phyloP scores from a whole-genome alignment of 192 early-diverging fungal species.

The Entomortierella beljakovae region DNA sequence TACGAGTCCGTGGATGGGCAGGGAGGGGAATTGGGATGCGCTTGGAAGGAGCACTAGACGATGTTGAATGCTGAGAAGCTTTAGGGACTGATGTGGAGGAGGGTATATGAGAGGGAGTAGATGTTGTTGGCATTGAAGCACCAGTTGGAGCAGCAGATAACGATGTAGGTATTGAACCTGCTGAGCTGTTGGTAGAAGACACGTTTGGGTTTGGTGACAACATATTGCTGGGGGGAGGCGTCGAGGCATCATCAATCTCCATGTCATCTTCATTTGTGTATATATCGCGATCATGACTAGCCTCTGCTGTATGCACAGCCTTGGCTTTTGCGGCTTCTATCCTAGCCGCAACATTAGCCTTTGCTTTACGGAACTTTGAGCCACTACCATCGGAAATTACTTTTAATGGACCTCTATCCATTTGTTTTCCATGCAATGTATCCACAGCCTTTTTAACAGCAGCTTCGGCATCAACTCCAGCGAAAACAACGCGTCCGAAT shows the following conservation, averaged over 20 bases:
- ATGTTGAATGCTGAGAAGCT: slow-evolving; percentile 1
- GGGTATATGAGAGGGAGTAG: slow-evolving; percentile 13
- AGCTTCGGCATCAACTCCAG: slow-evolving; percentile 45
- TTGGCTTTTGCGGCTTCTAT: slow-evolving; percentile 48
- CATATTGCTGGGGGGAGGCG: slow-evolving; percentile 45
- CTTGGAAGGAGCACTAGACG: slow-evolving; percentile 7
- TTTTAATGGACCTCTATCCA: slow-evolving; percentile 52
- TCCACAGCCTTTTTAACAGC: slow-evolving; percentile 62
- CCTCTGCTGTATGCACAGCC: slow-evolving; percentile 32
- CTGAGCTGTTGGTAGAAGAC: slow-evolving; percentile 1
- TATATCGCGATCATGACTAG: slow-evolving; percentile 34
- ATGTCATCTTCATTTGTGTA: slow-evolving; percentile 57
- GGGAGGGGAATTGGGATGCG: slow-evolving; percentile 45
- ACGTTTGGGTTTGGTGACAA: slow-evolving; percentile 22
- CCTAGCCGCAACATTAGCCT: slow-evolving; percentile 42
- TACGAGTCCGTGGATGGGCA: slow-evolving; percentile 38
- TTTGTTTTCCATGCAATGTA: slow-evolving; percentile 59
- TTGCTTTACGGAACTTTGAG: slow-evolving; percentile 42
- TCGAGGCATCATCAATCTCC: slow-evolving; percentile 59
- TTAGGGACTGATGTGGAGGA: slow-evolving; percentile 14
- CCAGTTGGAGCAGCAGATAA: slow-evolving; percentile 6
- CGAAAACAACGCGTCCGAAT: slow-evolving; percentile 61
- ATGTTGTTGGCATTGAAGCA: background rate
- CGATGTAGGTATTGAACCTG: slow-evolving; percentile 16
- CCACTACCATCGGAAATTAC: slow-evolving; percentile 43